Evolutionary conservation across 2,329 filamentous ascomycete species (phyloP).

Genomic region (Zasmidium angulare): DNA sequence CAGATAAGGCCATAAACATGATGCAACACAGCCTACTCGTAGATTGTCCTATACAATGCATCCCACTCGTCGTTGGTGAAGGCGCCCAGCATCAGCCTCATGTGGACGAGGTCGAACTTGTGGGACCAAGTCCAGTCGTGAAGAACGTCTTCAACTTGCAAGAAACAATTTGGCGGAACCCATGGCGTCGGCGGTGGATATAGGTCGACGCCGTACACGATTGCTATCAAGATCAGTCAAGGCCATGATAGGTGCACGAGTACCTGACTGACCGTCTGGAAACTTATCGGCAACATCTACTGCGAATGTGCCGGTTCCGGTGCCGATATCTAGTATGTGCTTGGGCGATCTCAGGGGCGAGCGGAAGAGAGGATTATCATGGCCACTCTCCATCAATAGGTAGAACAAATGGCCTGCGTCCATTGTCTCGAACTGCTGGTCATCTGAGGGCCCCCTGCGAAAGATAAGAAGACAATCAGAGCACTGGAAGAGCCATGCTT

Average conservation of each 20-base stretch:
- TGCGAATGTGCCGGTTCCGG: slow-evolving; percentile 38
- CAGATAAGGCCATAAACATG: too few species aligned
- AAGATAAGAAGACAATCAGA: background rate
- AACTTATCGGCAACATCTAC: slow-evolving; percentile 37
- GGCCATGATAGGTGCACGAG: background rate
- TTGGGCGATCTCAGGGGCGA: slow-evolving; percentile 37
- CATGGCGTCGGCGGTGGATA: slow-evolving; percentile 35
- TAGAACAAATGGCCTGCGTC: slow-evolving; percentile 18
- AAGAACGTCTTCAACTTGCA: slow-evolving; percentile 16
- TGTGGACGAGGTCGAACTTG: slow-evolving; percentile 43
- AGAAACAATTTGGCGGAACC: slow-evolving; percentile 18
- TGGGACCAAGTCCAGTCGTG: slow-evolving; percentile 17
- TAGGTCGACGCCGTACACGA: slow-evolving; percentile 38
- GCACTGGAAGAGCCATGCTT: too few species aligned
- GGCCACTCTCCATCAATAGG: slow-evolving; percentile 23
- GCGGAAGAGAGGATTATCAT: slow-evolving; percentile 21
- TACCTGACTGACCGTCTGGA: slow-evolving; percentile 8
- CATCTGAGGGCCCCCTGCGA: slow-evolving; percentile 15
- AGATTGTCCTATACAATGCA: slow-evolving; percentile 12
- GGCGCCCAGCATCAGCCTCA: slow-evolving; percentile 31
- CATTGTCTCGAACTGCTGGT: slow-evolving; percentile 22
- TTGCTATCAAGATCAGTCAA: slow-evolving; percentile 13
- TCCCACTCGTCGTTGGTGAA: slow-evolving; percentile 19
- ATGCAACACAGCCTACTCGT: slow-evolving; percentile 5
- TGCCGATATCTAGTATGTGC: slow-evolving; percentile 49